Conservation (phyloP, 2,329 filamentous ascomycete genomes). For the Ceratocystis papillata region DNA sequence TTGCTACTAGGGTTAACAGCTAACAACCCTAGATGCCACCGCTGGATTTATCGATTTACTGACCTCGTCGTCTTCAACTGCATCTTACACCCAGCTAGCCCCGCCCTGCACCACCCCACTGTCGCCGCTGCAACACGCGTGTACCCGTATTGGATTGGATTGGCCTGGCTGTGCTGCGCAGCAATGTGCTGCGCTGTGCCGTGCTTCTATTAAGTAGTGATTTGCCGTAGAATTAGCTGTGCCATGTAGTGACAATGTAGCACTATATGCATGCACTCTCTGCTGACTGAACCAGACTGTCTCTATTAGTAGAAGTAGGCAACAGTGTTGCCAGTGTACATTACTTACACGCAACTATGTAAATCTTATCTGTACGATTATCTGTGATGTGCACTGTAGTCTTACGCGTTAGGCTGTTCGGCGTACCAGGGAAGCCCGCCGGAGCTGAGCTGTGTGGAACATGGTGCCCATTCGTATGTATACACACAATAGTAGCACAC, state of each 20-base stretch:
- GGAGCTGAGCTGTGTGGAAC: conserved; percentile 5
- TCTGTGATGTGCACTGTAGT: neutral
- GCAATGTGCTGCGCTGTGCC: neutral
- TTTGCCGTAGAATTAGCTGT: neutral
- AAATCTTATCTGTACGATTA: neutral
- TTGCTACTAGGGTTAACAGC: neutral
- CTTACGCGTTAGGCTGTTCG: neutral
- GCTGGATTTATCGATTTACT: neutral
- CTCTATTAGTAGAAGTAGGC: neutral
- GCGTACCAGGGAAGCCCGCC: neutral
- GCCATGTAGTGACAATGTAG: neutral
- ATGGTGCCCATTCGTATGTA: neutral
- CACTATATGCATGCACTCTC: conserved; percentile 1
- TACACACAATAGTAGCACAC: neutral
- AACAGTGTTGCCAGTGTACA: too few relatives aligned
- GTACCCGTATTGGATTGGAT: neutral
- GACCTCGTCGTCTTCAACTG: neutral
- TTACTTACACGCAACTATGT: neutral
- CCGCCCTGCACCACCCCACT: neutral
- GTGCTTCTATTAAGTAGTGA: neutral
- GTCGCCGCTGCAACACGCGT: neutral
- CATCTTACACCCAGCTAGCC: neutral
- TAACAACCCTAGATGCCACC: neutral
- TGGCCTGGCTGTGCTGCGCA: neutral
- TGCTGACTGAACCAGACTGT: neutral